Base-by-base conservation (phyloP, 768 basidiomycete genomes). In the Sarcodon sp. region DNA sequence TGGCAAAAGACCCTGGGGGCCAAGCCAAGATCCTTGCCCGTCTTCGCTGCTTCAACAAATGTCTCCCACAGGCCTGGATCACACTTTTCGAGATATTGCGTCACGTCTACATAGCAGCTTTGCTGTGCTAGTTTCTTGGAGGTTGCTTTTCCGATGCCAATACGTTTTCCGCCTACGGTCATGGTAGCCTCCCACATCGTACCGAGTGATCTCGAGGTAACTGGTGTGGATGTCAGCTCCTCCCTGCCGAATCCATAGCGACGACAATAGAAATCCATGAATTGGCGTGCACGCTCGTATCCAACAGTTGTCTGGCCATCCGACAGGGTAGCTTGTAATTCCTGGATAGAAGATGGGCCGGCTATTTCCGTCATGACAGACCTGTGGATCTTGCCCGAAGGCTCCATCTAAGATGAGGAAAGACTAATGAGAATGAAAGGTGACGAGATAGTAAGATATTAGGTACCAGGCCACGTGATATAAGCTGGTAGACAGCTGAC, bases 181-280 rank as follows among this genome's bases (percentile, higher is more conserved):
- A 93, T 80, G 50, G 78, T 64, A 3, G 83, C 83, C 54, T 87
- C 77, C 87, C 88, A 91, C 6, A 48, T 12, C 33, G 49, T 32
- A n/a, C 37, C 38, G 38, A 60, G 53, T 51, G 16, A 37, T 10
- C 48, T 57, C 46, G 55, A 61, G 21, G 52, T 51, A 36, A 56
- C 39, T 37, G 69, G 67, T 1, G 66, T 63, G 50, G 74, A 83
- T 11, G 71, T 69, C 51, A 94, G 64, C 44, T 86, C 83, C 2
- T 89, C 88, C 52, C 75, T 76, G 8, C 72, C 69, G 57, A 92
- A 92, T 21, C 68, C 67, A 60, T 79, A 96, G 34, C 79, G 72
- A 41, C 79, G 75, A 59, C 91, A 94, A 57, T 97, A 97, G 61
- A 86, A 97, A 53, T 93, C 92, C 83, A 96, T 92, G 69, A 97